Base-by-base conservation (phyloP, 2,329 filamentous ascomycete genomes). In the Graphilbum sp. region DNA sequence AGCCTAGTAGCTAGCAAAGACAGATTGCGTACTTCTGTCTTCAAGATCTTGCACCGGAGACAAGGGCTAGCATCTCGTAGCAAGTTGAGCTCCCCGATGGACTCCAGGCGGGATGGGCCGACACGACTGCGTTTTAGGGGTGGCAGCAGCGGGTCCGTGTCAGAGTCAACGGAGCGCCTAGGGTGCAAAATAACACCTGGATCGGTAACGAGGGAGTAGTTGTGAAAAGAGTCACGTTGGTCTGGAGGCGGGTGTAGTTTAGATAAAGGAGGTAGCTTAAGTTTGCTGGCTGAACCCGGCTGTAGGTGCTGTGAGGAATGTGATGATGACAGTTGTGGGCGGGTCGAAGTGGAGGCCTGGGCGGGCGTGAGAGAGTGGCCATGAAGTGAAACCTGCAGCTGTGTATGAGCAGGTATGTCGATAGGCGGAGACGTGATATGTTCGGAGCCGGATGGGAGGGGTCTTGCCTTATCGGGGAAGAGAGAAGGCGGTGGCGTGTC, bases 1-100 rank as follows among this genome's bases (percentile, higher is more conserved):
- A n/a, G n/a, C n/a, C n/a, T n/a, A n/a, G n/a, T n/a, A n/a, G n/a
- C n/a, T n/a, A n/a, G n/a, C n/a, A n/a, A n/a, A n/a, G n/a, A n/a
- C n/a, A n/a, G n/a, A n/a, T n/a, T n/a, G 21, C 41, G 12, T 58
- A 72, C 68, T 47, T 58, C 55, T 49, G 59, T 61, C 33, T 61
- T 61, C 24, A 59, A 49, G 9, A 63, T 53, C 48, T 58, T 63
- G 48, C 69, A 74, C 32, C 65, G 63, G 31, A 73, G 56, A 47
- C 69, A 73, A 13, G 62, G 59, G 15, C 61, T 60, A 15, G 57
- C 51, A 27, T 66, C 62, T 30, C 59, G 61, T 16, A 66, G 55
- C 9, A 73, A 56, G 31, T 60, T 60, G 4, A 74, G 58, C 50
- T 73, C 69, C 32, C 63, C 67, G 34, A 74, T 73, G 16, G 69